Conservation (phyloP, 2,329 filamentous ascomycete species). For the Metarhizium sp. region DNA sequence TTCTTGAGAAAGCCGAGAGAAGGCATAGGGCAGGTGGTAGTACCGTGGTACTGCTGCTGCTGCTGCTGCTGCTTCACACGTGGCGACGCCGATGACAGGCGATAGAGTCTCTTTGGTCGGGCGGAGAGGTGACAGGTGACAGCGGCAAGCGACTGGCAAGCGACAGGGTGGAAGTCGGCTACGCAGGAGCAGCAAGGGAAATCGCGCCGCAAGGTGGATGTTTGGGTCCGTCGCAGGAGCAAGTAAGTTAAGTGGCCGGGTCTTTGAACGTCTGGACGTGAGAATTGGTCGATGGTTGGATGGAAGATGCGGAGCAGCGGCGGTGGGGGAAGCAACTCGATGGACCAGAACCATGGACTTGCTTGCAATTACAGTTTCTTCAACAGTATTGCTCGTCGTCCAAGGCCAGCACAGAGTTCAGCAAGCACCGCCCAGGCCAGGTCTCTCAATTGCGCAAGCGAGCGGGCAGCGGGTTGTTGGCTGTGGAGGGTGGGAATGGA, state of each 20-base stretch:
- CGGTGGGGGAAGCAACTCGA: neutral
- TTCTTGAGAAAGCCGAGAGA: slow-evolving; percentile 95
- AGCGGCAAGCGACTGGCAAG: neutral
- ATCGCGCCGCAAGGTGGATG: slow-evolving; percentile 1
- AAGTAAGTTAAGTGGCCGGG: neutral
- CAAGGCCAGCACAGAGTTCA: neutral
- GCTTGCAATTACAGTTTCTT: neutral
- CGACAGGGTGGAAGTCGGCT: neutral
- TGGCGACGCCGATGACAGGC: slow-evolving; percentile 2
- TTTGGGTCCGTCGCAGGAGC: neutral
- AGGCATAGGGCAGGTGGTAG: slow-evolving; percentile 56
- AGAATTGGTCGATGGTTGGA: neutral
- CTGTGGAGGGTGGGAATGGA: neutral
- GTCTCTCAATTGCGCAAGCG: neutral
- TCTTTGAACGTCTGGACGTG: neutral
- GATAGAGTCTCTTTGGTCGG: slow-evolving; percentile 1
- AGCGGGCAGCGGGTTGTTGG: neutral
- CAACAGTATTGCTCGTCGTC: neutral
- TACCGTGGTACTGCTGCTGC: neutral
- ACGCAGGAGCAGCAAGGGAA: slow-evolving; percentile 1
- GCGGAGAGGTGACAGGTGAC: neutral
- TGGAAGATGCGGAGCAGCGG: neutral
- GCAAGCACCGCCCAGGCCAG: neutral
- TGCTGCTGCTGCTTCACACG: slow-evolving; percentile 5
- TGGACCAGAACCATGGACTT: neutral